These are phyloP conservation scores for Alisma plantagoaquatica DNA, from an alignment of 106 monocot genomes.

Conservation along the genomic window DNA sequence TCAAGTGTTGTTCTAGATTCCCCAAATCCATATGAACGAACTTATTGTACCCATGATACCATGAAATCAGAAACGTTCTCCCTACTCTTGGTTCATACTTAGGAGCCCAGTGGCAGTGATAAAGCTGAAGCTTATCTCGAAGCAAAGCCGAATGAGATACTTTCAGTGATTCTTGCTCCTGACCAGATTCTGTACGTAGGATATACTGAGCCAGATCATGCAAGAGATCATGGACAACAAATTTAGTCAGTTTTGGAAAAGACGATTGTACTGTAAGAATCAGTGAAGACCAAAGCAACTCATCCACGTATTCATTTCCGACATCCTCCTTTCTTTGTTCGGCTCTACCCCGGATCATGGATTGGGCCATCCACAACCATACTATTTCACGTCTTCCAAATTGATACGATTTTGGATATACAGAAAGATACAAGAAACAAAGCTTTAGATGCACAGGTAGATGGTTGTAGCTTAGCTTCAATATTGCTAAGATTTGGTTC, in stretches of 20 bases:
- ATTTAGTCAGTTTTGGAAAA: neutral
- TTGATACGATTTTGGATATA: constrained; percentile 10
- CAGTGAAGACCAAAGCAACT: neutral
- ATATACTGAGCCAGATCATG: constrained; percentile 14
- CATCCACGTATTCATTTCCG: constrained; percentile 3
- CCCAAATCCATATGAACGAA: neutral
- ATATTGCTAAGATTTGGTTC: constrained; percentile 8
- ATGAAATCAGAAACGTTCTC: too few species aligned
- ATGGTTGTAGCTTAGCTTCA: constrained; percentile 14
- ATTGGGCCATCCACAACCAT: constrained; percentile 17
- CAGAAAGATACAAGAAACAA: constrained; percentile 14
- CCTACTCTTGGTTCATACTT: too few species aligned
- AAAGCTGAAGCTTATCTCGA: too few species aligned
- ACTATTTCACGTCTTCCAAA: constrained; percentile 4
- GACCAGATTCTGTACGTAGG: neutral
- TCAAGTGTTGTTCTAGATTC: constrained; percentile 1
- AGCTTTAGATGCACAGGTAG: constrained; percentile 14
- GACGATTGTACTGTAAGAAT: constrained; percentile 2
- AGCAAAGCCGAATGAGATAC: too few species aligned
- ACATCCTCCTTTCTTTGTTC: neutral
- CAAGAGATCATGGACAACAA: constrained; percentile 12
- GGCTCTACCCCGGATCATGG: neutral
- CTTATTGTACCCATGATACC: too few species aligned
- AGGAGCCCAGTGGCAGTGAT: too few species aligned
- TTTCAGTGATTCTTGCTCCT: too few species aligned